These are phyloP conservation scores for Vanrija humicola DNA, from an alignment of 1,284 basidiomycete species.

Conservation along the genomic window DNA sequence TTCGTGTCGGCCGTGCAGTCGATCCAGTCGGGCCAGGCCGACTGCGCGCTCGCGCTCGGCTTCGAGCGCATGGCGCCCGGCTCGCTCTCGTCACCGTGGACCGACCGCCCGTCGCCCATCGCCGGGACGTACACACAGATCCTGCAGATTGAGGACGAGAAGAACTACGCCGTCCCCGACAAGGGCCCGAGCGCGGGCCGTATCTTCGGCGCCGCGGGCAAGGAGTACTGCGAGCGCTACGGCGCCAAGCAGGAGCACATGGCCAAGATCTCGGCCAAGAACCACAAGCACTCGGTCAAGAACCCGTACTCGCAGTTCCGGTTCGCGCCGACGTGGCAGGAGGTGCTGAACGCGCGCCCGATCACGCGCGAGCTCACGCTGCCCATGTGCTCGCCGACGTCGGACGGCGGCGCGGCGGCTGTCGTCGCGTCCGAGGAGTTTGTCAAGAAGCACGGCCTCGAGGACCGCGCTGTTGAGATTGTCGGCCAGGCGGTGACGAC, in stretches of 20 bases:
- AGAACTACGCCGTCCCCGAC: constrained; percentile 14
- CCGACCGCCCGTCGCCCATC: constrained; percentile 13
- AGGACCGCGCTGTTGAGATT: constrained; percentile 20
- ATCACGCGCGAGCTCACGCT: constrained; percentile 21
- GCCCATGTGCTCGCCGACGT: constrained; percentile 21
- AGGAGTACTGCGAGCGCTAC: constrained; percentile 18
- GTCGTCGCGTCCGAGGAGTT: constrained; percentile 17
- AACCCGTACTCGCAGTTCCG: constrained; percentile 24
- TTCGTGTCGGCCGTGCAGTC: constrained; percentile 11
- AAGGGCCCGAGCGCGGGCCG: constrained; percentile 10
- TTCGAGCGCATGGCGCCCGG: constrained; percentile 21
- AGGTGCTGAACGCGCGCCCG: constrained; percentile 13
- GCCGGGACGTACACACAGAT: constrained; percentile 11
- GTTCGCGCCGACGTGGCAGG: constrained; percentile 11
- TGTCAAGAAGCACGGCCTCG: constrained; percentile 10
- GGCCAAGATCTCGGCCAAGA: constrained; percentile 18
- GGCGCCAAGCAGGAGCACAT: constrained; percentile 14
- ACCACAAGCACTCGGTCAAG: constrained; percentile 17
- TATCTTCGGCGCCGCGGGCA: constrained; percentile 19
- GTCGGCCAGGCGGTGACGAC: constrained; percentile 13
- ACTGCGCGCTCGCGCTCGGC: constrained; percentile 17
- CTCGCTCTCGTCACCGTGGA: constrained; percentile 11
- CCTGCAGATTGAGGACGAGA: constrained; percentile 11
- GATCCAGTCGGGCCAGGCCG: constrained; percentile 13
- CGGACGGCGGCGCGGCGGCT: constrained; percentile 15